phyloP scores from a whole-genome alignment of 2,329 filamentous ascomycete species.

The Byssothecium circinans region DNA sequence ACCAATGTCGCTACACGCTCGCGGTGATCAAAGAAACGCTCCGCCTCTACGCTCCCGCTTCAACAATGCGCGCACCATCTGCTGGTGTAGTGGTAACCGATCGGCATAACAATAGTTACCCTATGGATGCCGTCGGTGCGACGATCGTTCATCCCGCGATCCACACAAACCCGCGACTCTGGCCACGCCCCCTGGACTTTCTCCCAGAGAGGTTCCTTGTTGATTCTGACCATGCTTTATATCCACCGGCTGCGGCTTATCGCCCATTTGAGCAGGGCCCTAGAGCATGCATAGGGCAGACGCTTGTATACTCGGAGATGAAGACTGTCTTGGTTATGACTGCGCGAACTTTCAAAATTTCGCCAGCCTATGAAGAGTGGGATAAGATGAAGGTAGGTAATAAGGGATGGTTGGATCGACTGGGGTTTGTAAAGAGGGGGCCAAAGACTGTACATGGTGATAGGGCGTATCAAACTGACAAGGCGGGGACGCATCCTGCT shows the following conservation, averaged over 20 bases:
- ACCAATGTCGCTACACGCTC: constrained; percentile 30
- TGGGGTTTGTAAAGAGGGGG: no score
- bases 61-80: constrained; percentile 26
- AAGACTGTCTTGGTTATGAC: constrained; percentile 4
- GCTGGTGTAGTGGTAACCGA: constrained; percentile 18
- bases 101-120: constrained; percentile 22
- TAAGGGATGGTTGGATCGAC: not conserved
- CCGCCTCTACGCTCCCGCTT: constrained; percentile 36
- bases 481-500: not conserved
- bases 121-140: constrained; percentile 19
- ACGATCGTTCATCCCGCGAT: constrained; percentile 20
- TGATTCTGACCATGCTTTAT: constrained; percentile 11
- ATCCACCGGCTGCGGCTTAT: constrained; percentile 24
- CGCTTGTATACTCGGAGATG: constrained; percentile 19
- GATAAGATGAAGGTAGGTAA: not conserved
- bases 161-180: constrained; percentile 20
- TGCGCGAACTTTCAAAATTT: not conserved
- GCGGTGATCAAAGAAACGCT: constrained; percentile 43
- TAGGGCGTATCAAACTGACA: constrained; percentile 2
- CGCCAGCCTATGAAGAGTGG: constrained; percentile 3
- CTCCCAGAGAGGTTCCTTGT: constrained; percentile 28
- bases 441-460: not conserved
- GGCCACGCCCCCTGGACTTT: constrained; percentile 22
- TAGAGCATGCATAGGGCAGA: constrained; percentile 26
- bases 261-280: constrained; percentile 46